A percentile compares a stretch with the other conserved stretches of the same genome.
These are phyloP conservation scores for Spergularia azorica DNA, from an alignment of 179 eudicot species.

Conservation along the genomic window DNA sequence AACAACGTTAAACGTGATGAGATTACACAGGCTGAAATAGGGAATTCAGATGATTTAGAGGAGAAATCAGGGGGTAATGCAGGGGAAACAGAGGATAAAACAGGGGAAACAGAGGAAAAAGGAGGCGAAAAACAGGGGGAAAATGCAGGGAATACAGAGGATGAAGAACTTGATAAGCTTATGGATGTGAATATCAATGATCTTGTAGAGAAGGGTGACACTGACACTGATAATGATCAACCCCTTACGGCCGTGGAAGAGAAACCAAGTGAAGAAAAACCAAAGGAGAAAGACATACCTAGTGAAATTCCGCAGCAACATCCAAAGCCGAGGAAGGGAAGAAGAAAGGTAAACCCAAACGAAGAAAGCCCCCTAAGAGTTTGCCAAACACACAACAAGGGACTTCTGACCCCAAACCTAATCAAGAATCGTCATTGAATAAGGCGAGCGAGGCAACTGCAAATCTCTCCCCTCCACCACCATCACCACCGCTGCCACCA, in stretches of 20 bases:
- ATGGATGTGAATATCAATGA: constrained; percentile 20
- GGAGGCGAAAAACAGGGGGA: neutral
- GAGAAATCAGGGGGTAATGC: too few species aligned
- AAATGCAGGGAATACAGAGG: constrained; percentile 5
- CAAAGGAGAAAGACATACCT: neutral
- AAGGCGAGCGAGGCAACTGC: constrained; percentile 6
- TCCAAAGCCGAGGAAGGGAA: neutral
- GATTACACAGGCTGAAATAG: constrained; percentile 3
- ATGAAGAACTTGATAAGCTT: constrained; percentile 29
- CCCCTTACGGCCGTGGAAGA: neutral
- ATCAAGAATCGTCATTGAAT: constrained; percentile 21
- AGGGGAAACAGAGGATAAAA: constrained; percentile 15
- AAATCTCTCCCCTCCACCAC: constrained; percentile 29
- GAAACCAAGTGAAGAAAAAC: neutral
- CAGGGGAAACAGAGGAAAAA: neutral
- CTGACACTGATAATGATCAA: neutral
- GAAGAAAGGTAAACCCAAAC: constrained; percentile 18
- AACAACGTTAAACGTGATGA: neutral
- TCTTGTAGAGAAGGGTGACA: constrained; percentile 16
- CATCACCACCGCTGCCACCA: constrained; percentile 15
- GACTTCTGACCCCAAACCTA: constrained; percentile 1
- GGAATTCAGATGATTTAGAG: too few species aligned
- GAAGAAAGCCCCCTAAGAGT: constrained; percentile 18
- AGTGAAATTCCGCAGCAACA: neutral
- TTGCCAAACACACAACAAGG: constrained; percentile 9